These are phyloP conservation scores for Tuber aestivum DNA, from an alignment of 495 filamentous ascomycete species.

Conservation along the genomic window DNA sequence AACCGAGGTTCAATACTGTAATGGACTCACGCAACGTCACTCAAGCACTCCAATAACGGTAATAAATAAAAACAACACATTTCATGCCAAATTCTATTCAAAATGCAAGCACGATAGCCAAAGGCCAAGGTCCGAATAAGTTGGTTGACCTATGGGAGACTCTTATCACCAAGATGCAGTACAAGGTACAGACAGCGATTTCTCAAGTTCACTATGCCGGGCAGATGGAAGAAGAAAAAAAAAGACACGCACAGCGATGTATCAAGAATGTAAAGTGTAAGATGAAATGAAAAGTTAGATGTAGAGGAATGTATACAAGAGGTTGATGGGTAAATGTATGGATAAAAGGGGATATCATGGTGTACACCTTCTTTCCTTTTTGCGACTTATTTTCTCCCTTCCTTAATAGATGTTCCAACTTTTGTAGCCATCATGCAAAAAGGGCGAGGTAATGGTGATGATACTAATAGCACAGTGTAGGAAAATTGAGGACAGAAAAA, in stretches of 20 bases:
- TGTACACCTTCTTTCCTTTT: neutral
- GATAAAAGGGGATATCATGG: neutral
- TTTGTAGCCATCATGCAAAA: neutral
- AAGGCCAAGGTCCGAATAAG: neutral
- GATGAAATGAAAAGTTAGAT: neutral
- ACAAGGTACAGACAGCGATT: neutral
- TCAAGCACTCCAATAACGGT: neutral
- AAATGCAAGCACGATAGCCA: neutral
- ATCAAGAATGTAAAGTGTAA: neutral
- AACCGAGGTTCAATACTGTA: neutral
- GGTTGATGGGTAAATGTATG: neutral
- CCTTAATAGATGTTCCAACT: neutral
- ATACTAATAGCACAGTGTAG: neutral
- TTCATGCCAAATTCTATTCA: neutral
- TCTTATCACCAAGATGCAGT: neutral
- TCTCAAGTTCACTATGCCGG: neutral
- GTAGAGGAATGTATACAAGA: neutral
- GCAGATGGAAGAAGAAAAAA: conserved; percentile 1
- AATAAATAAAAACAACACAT: neutral
- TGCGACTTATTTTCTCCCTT: neutral
- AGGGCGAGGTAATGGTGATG: neutral
- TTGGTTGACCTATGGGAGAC: neutral
- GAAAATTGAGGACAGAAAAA: neutral
- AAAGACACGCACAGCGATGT: conserved; percentile 5
- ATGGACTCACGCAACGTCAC: neutral